These are phyloP conservation scores for Neurospora tetraspora DNA, from an alignment of 495 filamentous ascomycete genomes.

Conservation along the genomic window DNA sequence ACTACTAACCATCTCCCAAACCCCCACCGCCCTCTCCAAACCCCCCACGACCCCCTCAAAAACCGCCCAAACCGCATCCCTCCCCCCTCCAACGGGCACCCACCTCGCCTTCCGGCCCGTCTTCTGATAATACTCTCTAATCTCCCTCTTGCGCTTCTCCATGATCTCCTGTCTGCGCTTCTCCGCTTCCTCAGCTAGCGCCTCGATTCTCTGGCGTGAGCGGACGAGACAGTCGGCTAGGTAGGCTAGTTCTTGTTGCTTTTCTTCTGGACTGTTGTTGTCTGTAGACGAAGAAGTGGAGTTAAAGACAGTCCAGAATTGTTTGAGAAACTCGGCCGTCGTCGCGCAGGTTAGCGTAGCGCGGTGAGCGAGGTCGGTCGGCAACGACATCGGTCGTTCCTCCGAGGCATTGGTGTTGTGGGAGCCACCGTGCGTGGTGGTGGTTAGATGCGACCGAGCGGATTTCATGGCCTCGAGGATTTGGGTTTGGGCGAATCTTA, in stretches of 20 bases:
- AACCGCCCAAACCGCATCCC: slow-evolving; percentile 62
- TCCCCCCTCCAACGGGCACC: slow-evolving; percentile 61
- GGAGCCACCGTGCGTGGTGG: not conserved
- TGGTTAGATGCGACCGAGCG: not conserved
- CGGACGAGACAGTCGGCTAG: slow-evolving; percentile 68
- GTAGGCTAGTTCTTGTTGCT: slow-evolving; percentile 57
- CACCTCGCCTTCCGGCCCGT: slow-evolving; percentile 61
- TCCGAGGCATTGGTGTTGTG: slow-evolving; percentile 22
- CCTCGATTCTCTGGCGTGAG: slow-evolving; percentile 68
- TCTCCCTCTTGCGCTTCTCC: slow-evolving; percentile 58
- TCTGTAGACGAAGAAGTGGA: slow-evolving; percentile 49
- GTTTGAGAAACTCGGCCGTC: slow-evolving; percentile 85
- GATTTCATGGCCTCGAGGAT: slow-evolving; percentile 38
- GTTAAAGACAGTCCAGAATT: slow-evolving; percentile 86
- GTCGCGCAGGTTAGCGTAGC: slow-evolving; percentile 83
- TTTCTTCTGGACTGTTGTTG: slow-evolving; percentile 34
- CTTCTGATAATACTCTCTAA: slow-evolving; percentile 51
- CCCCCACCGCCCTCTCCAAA: slow-evolving; percentile 49
- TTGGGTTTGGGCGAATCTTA: slow-evolving; percentile 43
- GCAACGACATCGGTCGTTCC: slow-evolving; percentile 51
- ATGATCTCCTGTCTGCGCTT: slow-evolving; percentile 50
- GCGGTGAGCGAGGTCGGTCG: slow-evolving; percentile 55
- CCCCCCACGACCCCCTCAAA: slow-evolving; percentile 60
- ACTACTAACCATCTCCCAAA: slow-evolving; percentile 41
- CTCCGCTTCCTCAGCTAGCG: slow-evolving; percentile 73